These are phyloP conservation scores for Babesia bovis DNA, from an alignment of 169 alveolate species.

Conservation along the genomic window DNA sequence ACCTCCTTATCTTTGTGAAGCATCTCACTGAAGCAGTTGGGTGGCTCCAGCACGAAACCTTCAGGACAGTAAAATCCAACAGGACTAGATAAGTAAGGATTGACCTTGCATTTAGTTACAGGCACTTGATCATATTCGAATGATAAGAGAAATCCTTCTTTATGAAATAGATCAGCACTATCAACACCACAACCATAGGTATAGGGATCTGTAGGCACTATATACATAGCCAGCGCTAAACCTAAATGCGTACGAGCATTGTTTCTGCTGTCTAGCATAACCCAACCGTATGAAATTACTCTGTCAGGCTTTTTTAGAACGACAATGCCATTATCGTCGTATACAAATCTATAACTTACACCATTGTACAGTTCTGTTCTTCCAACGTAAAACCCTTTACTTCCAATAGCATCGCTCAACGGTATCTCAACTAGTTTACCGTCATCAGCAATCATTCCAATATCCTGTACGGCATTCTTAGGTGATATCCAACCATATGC, in stretches of 20 bases:
- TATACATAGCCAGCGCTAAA: background rate
- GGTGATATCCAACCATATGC: background rate
- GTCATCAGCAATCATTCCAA: background rate
- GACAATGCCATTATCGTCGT: slow-evolving; percentile 18
- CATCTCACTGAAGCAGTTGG: slow-evolving; percentile 45
- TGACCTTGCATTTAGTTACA: slow-evolving; percentile 21
- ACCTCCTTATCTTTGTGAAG: background rate
- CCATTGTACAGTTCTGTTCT: background rate
- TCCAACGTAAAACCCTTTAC: background rate
- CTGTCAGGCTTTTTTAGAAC: slow-evolving; percentile 16
- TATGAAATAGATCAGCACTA: slow-evolving; percentile 11
- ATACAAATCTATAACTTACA: background rate
- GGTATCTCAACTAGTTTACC: background rate
- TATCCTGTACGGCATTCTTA: background rate
- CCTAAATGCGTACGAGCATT: background rate
- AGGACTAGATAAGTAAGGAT: slow-evolving; percentile 31
- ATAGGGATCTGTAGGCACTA: slow-evolving; percentile 67
- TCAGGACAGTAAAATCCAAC: slow-evolving; percentile 67
- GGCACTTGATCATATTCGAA: background rate
- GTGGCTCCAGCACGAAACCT: slow-evolving; percentile 36
- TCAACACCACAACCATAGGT: slow-evolving; percentile 62
- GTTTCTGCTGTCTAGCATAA: background rate
- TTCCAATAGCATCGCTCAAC: background rate
- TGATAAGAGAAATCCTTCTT: background rate
- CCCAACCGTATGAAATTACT: slow-evolving; percentile 18